Base-by-base conservation (phyloP, 2,329 filamentous ascomycete genomes). In the Leptographium wingfieldii region DNA sequence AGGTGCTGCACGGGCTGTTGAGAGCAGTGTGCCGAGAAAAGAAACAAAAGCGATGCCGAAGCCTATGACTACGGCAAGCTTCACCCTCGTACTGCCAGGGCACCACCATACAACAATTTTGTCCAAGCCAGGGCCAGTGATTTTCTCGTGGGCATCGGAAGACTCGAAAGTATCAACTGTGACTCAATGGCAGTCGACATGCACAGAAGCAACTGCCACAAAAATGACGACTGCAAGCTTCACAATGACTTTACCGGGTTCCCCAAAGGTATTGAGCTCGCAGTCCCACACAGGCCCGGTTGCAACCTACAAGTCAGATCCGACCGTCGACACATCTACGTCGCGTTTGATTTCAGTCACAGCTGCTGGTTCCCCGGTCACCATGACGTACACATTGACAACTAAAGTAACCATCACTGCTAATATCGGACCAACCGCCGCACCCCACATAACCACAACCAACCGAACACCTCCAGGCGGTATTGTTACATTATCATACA, bases 401-500 rank as follows among this genome's bases (percentile, higher is more conserved):
- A 64, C 62, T 3, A 43, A 55, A n/a, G 55, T 58, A 3, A 62
- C 61, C 2, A 22, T 63, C 0, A 60, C 62, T 0, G 19, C 59
- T 5, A 56, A 54, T 6, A 52, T 33, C 19, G n/a, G n/a, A 1
- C 48, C 60, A 6, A 56, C 51, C 3, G 59, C 57, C 4, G 25
- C 48, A 4, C 27, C 51, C 9, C 5, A 12, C n/a, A 3, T 7
- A 16, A 12, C 3, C 14, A 57, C 60, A 2, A 46, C 57, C 16
- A 58, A 52, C 27, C 56, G 55, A 9, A 53, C 56, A 10, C 35
- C 59, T 4, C 54, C 60, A 12, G 54, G 55, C 3, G 61, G 63
- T 55, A 51, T 58, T 14, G 55, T 67, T 6, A 63, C 64, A 4
- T 60, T 67, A 56, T 67, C 67, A 5, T 67, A 67, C 60, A 68